Evolutionary conservation across 768 basidiomycete genomes (phyloP).

Genomic region (Pleurotus platypus): DNA sequence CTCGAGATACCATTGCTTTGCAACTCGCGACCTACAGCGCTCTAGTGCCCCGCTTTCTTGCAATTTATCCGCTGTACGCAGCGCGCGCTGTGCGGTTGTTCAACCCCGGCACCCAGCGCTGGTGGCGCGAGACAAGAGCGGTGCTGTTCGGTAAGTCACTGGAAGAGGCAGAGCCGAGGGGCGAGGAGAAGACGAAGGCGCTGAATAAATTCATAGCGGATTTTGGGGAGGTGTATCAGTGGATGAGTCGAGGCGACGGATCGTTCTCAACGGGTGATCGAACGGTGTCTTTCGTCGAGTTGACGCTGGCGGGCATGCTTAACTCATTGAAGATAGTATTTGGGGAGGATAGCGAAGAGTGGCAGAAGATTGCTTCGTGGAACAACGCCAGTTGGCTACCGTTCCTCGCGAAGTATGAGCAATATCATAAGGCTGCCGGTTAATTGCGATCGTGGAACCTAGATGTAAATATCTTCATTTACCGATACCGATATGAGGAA

Average conservation of each 20-base stretch:
- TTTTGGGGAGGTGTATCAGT: background rate
- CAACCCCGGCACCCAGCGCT: background rate
- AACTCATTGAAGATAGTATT: background rate
- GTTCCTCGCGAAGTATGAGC: background rate
- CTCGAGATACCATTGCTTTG: background rate
- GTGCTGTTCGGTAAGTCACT: background rate
- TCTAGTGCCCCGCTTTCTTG: background rate
- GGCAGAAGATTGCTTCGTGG: background rate
- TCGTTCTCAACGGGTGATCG: background rate
- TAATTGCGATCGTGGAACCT: too few relatives aligned
- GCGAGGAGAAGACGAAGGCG: background rate
- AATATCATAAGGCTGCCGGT: background rate
- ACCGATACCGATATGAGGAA: too few relatives aligned
- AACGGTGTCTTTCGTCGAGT: background rate
- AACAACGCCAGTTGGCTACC: background rate
- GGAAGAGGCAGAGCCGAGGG: background rate
- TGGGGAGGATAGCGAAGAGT: conserved; percentile 3
- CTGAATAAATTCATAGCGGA: background rate
- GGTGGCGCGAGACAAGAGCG: background rate
- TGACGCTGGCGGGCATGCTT: background rate
- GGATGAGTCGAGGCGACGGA: background rate
- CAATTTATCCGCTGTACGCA: background rate
- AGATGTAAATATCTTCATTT: too few relatives aligned
- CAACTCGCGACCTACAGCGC: background rate
- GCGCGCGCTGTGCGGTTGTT: background rate